A percentile compares a stretch with the other conserved stretches of the same genome.
Conservation (phyloP, 1,139 yeast species). For the Blastobotrys illinoisensis region DNA sequence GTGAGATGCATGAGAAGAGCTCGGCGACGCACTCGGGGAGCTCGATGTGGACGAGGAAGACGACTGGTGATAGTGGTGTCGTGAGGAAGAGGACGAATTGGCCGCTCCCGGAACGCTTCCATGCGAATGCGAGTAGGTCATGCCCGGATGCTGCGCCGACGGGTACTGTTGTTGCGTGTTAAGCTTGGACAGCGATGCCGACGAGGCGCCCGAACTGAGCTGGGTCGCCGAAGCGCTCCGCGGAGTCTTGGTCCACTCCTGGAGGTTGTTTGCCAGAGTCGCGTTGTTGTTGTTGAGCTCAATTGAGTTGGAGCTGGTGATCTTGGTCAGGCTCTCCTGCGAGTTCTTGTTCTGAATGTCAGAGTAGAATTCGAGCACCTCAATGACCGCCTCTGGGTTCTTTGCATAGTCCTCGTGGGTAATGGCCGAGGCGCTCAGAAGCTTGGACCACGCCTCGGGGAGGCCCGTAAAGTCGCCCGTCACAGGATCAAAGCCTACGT, state of each 20-base stretch:
- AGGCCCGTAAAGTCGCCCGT: conserved; percentile 44
- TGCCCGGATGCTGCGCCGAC: neutral
- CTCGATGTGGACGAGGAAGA: conserved; percentile 4
- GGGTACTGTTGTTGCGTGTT: neutral
- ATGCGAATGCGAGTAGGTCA: neutral
- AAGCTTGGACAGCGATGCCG: conserved; percentile 5
- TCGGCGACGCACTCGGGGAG: neutral
- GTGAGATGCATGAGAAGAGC: conserved; percentile 1
- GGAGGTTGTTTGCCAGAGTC: conserved; percentile 22
- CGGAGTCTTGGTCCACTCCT: conserved; percentile 30
- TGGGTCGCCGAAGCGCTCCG: conserved; percentile 16
- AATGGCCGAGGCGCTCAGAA: conserved; percentile 39
- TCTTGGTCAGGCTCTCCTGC: conserved; percentile 3
- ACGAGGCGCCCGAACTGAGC: conserved; percentile 9
- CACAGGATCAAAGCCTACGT: conserved; percentile 42
- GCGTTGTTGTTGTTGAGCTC: conserved; percentile 6
- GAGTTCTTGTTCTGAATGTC: conserved; percentile 14
- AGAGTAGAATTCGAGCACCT: conserved; percentile 79
- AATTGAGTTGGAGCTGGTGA: conserved; percentile 1
- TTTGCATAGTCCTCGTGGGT: conserved; percentile 42
- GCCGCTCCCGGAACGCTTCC: neutral
- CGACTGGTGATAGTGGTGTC: conserved; percentile 1
- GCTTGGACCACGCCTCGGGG: conserved; percentile 42
- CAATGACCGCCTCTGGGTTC: conserved; percentile 55
- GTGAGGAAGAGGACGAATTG: neutral